Conservation (phyloP, 345 rosid genomes). For the Populus deltoides region DNA sequence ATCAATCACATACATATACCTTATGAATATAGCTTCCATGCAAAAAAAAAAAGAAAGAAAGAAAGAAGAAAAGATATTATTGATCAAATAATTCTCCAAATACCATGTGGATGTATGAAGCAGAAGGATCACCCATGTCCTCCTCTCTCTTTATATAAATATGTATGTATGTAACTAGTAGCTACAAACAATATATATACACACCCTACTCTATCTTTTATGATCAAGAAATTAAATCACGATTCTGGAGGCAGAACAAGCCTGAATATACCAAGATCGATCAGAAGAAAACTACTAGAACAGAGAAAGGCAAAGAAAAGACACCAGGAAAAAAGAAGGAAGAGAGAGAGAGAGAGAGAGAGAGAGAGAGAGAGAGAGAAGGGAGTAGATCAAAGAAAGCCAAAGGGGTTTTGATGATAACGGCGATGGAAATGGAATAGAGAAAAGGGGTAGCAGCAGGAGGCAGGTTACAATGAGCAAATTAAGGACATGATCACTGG, state of each 20-base stretch:
- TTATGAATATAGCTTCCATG: background rate
- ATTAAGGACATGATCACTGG: background rate
- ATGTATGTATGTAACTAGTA: background rate
- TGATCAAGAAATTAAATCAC: background rate
- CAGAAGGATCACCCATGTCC: conserved; percentile 21
- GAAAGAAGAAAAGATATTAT: background rate
- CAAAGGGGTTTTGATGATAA: background rate
- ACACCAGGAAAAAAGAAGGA: background rate
- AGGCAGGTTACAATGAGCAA: too few species aligned
- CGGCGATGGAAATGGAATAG: background rate
- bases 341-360: background rate
- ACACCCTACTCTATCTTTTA: background rate
- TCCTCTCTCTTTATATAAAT: background rate
- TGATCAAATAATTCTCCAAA: background rate
- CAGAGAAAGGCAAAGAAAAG: background rate
- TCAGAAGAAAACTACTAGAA: background rate
- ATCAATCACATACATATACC: background rate
- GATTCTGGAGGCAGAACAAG: background rate
- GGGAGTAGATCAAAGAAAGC: conserved; percentile 21
- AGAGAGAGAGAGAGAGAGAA: background rate
- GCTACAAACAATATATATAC: background rate
- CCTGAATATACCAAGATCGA: background rate
- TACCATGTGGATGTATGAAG: conserved; percentile 31
- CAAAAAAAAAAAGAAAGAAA: background rate
- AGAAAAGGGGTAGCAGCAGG: too few species aligned